A percentile compares a stretch with the other conserved stretches of the same genome.
Evolutionary conservation across 768 basidiomycete genomes (phyloP).

Genomic region (Termitomyces sp.): DNA sequence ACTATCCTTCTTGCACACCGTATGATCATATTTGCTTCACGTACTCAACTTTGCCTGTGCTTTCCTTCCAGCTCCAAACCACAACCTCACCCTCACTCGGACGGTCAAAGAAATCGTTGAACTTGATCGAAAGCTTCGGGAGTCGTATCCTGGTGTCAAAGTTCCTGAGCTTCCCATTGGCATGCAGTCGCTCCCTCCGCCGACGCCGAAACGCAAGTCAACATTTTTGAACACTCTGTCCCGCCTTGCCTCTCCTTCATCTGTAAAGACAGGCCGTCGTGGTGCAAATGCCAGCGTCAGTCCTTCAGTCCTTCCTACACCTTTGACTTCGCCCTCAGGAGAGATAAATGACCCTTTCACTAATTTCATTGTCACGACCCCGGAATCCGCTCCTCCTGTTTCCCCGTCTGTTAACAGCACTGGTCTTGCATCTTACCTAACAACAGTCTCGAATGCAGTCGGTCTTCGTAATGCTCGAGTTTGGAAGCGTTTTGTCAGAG

Average conservation of each 20-base stretch:
- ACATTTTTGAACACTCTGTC: conserved; percentile 85
- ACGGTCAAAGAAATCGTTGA: conserved; percentile 73
- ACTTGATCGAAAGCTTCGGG: conserved; percentile 75
- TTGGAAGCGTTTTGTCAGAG: conserved; percentile 85
- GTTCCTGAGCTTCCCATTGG: conserved; percentile 63
- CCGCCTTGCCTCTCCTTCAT: conserved; percentile 69
- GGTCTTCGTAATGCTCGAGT: conserved; percentile 55
- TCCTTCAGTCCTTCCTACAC: conserved; percentile 35
- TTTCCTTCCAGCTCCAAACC: conserved; percentile 64
- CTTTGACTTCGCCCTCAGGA: conserved; percentile 43
- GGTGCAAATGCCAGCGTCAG: conserved; percentile 26
- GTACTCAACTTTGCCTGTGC: conserved; percentile 17
- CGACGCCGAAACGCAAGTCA: conserved; percentile 70
- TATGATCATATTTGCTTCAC: conserved; percentile 6
- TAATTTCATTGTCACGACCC: conserved; percentile 27
- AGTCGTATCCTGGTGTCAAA: conserved; percentile 48
- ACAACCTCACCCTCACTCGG: conserved; percentile 83
- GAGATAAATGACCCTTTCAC: conserved; percentile 63
- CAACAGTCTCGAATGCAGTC: conserved; percentile 65
- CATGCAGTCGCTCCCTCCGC: conserved; percentile 40
- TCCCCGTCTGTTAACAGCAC: conserved; percentile 49
- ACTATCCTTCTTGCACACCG: background rate
- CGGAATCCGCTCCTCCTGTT: conserved; percentile 19
- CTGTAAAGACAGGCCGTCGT: conserved; percentile 42
- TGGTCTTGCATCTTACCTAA: conserved; percentile 74